phyloP scores from a whole-genome alignment of 495 filamentous ascomycete genomes.

The Emericellopsis terricola region DNA sequence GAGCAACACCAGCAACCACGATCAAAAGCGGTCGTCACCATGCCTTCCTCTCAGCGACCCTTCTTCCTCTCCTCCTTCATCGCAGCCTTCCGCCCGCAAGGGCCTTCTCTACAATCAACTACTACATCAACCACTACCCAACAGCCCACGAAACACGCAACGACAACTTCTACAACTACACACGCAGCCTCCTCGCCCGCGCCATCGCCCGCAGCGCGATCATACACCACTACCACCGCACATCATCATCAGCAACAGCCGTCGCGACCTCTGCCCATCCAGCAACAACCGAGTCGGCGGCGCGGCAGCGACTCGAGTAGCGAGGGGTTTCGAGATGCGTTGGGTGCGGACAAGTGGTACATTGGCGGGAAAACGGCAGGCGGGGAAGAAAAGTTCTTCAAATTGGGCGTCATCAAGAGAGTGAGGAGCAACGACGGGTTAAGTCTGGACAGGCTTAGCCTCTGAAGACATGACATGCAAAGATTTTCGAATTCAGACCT shows the following conservation, averaged over 20 bases:
- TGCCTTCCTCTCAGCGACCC: slow-evolving; percentile 59
- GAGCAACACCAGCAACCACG: too few species aligned
- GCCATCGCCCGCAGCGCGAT: slow-evolving; percentile 21
- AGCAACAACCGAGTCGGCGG: slow-evolving; percentile 20
- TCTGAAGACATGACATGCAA: slow-evolving; percentile 16
- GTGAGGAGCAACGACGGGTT: slow-evolving; percentile 35
- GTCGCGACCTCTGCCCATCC: slow-evolving; percentile 13
- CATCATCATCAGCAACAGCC: slow-evolving; percentile 7
- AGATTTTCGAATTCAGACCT: too few species aligned
- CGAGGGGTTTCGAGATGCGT: slow-evolving; percentile 59
- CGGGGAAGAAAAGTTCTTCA: slow-evolving; percentile 79
- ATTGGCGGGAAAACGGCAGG: slow-evolving; percentile 71
- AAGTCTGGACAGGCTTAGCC: slow-evolving; percentile 36
- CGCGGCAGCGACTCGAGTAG: slow-evolving; percentile 65
- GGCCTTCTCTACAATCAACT: slow-evolving; percentile 16
- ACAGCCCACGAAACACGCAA: slow-evolving; percentile 25
- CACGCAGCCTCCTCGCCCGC: slow-evolving; percentile 16
- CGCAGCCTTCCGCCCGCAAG: slow-evolving; percentile 51
- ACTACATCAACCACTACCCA: slow-evolving; percentile 11
- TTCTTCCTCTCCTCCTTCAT: slow-evolving; percentile 74
- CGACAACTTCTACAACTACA: slow-evolving; percentile 6
- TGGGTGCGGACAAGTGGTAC: slow-evolving; percentile 67
- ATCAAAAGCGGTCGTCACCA: neutral
- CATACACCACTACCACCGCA: slow-evolving; percentile 5
- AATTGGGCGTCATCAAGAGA: slow-evolving; percentile 37